Evolutionary conservation across 192 early-diverging fungal species (phyloP).

Genomic region (Phycomyces nitens): DNA sequence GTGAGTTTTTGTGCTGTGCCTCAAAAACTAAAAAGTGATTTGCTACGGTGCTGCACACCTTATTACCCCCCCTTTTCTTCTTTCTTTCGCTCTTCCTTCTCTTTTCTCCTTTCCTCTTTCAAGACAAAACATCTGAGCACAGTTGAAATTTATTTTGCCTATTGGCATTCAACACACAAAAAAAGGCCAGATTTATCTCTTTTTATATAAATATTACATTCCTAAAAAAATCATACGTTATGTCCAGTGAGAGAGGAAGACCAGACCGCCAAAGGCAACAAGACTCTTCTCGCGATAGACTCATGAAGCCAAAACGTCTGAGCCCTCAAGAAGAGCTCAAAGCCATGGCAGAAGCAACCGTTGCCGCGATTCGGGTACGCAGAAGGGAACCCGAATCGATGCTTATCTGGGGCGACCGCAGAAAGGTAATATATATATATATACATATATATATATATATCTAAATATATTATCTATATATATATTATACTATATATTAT

Average conservation of each 20-base stretch:
- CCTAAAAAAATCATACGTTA: not conserved
- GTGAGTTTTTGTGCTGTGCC: not conserved
- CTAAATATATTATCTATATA: no score
- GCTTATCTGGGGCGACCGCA: constrained; percentile 23
- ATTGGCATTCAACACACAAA: not conserved
- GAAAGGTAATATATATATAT: constrained; percentile 13
- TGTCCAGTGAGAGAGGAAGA: not conserved
- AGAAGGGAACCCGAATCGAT: constrained; percentile 21
- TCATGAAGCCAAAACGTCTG: not conserved
- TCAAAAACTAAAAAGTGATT: constrained; percentile 3
- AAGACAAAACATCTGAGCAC: not conserved
- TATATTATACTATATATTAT: no score
- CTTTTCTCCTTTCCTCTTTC: not conserved
- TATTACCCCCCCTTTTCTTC: constrained; percentile 7
- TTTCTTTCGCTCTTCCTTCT: constrained; percentile 17
- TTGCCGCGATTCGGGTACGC: constrained; percentile 14
- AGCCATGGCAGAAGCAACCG: constrained; percentile 15
- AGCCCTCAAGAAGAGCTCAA: not conserved
- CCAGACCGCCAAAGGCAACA: not conserved
- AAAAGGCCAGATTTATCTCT: not conserved
- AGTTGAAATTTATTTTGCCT: no score
- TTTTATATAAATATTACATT: not conserved
- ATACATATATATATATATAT: not conserved
- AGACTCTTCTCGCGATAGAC: not conserved
- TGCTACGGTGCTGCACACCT: constrained; percentile 4